phyloP scores from a whole-genome alignment of 768 basidiomycete genomes.

The Hypsizygus marmoreus region DNA sequence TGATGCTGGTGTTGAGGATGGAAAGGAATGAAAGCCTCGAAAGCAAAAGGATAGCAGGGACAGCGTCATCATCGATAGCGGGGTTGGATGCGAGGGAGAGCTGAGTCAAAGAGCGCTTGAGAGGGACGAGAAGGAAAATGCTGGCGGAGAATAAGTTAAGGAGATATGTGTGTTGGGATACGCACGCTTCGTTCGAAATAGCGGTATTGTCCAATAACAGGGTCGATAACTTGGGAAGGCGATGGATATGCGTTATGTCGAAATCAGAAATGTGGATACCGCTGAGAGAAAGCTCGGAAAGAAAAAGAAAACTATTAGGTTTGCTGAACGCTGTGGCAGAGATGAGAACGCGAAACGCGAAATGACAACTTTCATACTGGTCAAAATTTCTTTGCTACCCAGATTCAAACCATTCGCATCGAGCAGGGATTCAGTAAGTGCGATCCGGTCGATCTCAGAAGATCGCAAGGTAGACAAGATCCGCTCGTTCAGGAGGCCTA shows the following conservation, averaged over 20 bases:
- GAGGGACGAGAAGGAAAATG: slow-evolving; percentile 56
- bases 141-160: slow-evolving; percentile 32
- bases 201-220: slow-evolving; percentile 54
- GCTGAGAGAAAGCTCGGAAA: slow-evolving; percentile 53
- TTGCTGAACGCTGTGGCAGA: slow-evolving; percentile 46
- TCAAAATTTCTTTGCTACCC: slow-evolving; percentile 40
- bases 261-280: slow-evolving; percentile 45
- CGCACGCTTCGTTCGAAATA: slow-evolving; percentile 65
- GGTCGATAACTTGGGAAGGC: slow-evolving; percentile 49
- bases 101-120: slow-evolving; percentile 52
- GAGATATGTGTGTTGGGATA: slow-evolving; percentile 2
- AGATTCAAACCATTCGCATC: slow-evolving; percentile 55
- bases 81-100: slow-evolving; percentile 57
- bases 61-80: slow-evolving; percentile 54
- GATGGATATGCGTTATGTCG: slow-evolving; percentile 53
- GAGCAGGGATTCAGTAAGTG: slow-evolving; percentile 45
- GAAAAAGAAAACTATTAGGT: slow-evolving; percentile 51
- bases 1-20: slow-evolving; percentile 53
- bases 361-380: slow-evolving; percentile 31
- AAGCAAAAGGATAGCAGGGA: slow-evolving; percentile 55
- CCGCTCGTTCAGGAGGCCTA: slow-evolving; percentile 50
- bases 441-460: slow-evolving; percentile 45
- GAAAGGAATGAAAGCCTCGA: slow-evolving; percentile 50
- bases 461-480: slow-evolving; percentile 47
- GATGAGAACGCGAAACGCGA: slow-evolving; percentile 6